These are phyloP conservation scores for Thalassiosira livingstoniorum DNA, from an alignment of 352 stramenopile genomes.

Conservation along the genomic window DNA sequence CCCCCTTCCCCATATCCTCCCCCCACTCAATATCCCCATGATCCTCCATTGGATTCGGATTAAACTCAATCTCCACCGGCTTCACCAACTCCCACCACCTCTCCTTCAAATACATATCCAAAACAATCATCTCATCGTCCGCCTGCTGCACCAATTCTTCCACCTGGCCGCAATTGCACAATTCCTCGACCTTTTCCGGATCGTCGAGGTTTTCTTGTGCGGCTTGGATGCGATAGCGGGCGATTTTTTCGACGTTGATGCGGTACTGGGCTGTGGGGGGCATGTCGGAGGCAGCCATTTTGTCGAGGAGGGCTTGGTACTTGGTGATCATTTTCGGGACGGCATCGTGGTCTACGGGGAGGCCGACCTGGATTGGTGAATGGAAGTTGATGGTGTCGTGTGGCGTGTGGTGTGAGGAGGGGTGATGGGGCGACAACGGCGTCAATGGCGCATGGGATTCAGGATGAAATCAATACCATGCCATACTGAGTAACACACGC, in stretches of 20 bases:
- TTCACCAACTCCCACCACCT: constrained; percentile 81
- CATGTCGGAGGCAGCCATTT: constrained; percentile 80
- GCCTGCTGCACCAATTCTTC: constrained; percentile 85
- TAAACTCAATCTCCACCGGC: constrained; percentile 66
- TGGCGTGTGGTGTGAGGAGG: no score
- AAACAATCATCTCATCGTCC: constrained; percentile 84
- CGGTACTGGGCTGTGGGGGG: constrained; percentile 81
- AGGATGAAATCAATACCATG: background rate
- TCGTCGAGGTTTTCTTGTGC: constrained; percentile 76
- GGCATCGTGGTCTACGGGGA: constrained; percentile 79
- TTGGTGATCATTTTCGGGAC: constrained; percentile 82
- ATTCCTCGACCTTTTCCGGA: constrained; percentile 82
- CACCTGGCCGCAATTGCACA: constrained; percentile 83
- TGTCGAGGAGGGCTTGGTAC: constrained; percentile 82
- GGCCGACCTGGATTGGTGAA: constrained; percentile 63
- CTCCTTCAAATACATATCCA: constrained; percentile 84
- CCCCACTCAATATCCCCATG: constrained; percentile 68
- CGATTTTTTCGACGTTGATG: constrained; percentile 84
- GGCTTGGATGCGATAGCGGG: constrained; percentile 73
- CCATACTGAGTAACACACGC: background rate
- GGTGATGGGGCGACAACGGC: no score
- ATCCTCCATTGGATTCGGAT: constrained; percentile 67
- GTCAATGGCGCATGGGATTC: background rate
- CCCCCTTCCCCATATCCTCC: constrained; percentile 27
- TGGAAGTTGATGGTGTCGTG: no score